Evolutionary conservation across 371 early-diverging fungal species (phyloP).

Genomic region (Vairimorpha ceranae): DNA sequence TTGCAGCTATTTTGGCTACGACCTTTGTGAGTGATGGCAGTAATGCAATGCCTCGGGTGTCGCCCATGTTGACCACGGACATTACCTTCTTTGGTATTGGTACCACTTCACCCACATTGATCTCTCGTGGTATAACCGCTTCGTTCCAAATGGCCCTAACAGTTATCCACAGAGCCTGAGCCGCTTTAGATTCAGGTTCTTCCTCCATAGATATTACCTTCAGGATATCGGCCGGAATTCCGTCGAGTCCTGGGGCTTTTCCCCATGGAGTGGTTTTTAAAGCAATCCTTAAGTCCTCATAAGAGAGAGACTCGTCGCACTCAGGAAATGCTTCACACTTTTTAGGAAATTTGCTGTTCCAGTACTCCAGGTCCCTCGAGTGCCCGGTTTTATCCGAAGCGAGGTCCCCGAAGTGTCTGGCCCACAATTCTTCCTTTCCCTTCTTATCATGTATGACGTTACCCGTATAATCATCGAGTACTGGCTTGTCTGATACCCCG

Average conservation of each 20-base stretch:
- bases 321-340: not conserved
- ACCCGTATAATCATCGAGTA: not conserved
- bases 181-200: not conserved
- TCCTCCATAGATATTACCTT: constrained; percentile 2
- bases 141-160: not conserved
- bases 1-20: constrained; percentile 5
- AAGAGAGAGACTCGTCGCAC: not conserved
- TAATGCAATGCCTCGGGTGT: constrained; percentile 35
- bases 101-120: constrained; percentile 3
- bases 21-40: constrained; percentile 18
- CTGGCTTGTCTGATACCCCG: not conserved
- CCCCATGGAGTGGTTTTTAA: constrained; percentile 5
- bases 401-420: constrained; percentile 1
- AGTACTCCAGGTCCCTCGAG: not conserved
- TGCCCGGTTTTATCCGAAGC: constrained; percentile 1
- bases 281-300: not conserved
- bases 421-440: not conserved
- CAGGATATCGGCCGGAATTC: not conserved
- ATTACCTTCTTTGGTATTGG: constrained; percentile 13
- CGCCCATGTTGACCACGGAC: constrained; percentile 37
- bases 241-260: constrained; percentile 5
- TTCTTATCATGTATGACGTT: not conserved
- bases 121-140: not conserved
- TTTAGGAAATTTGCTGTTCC: not conserved
- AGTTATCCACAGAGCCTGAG: not conserved